phyloP scores from a whole-genome alignment of 257 asterid species.

The Nicotiana attenuata region DNA sequence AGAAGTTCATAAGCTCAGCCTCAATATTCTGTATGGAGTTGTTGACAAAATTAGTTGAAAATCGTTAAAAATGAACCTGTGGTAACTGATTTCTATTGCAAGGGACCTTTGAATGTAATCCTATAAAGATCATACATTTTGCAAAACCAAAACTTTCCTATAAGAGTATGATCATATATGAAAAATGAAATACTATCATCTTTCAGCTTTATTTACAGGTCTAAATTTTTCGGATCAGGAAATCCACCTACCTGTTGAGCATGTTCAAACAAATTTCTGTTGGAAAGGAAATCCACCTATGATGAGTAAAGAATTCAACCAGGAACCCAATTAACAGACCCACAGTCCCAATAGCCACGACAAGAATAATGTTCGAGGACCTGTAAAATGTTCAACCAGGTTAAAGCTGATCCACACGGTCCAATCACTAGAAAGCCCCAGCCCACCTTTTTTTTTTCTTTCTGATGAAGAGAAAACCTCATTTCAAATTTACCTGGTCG shows the following conservation, averaged over 20 bases:
- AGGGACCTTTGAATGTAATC: background rate
- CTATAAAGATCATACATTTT: background rate
- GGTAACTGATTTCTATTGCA: background rate
- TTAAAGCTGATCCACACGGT: conserved; percentile 10
- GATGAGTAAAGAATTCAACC: conserved; percentile 60
- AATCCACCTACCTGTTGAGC: conserved; percentile 43
- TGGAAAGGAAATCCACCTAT: conserved; percentile 37
- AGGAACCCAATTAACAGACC: conserved; percentile 79
- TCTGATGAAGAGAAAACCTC: background rate
- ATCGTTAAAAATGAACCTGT: background rate
- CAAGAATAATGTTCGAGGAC: conserved; percentile 60
- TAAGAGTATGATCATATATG: background rate
- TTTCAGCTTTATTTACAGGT: background rate
- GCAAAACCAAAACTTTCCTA: background rate
- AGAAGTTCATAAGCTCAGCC: background rate
- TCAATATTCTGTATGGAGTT: background rate
- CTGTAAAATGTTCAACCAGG: conserved; percentile 39
- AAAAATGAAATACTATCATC: background rate
- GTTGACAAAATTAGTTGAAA: background rate
- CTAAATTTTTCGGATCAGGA: background rate
- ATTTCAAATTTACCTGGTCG: conserved; percentile 59
- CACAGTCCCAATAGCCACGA: conserved; percentile 60
- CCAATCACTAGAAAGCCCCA: background rate
- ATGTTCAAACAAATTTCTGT: conserved; percentile 51
- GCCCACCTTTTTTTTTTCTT: background rate